Base-by-base conservation (phyloP, 1,284 basidiomycete species). In the Amylostereum chailletii region DNA sequence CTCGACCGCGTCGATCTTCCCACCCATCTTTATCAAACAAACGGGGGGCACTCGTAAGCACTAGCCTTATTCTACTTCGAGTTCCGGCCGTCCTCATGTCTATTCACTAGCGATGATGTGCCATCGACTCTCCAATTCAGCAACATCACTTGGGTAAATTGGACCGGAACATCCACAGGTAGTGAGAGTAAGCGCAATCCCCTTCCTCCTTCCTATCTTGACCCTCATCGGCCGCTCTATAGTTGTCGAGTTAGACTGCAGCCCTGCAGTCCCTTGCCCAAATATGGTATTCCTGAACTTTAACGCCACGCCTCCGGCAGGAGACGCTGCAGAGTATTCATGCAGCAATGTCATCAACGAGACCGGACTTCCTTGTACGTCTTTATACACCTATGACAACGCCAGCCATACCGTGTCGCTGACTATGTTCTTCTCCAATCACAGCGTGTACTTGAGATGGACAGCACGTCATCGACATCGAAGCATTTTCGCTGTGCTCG, bases 191-290 rank as follows among this genome's bases (percentile, higher is more conserved):
- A 51, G 72, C 60, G 33, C 29, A 19, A 19, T 19, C 19, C 19
- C 19, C 19, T 19, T 1, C 19, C 19, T 19, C 19, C 19, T 19
- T 19, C 19, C 19, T 19, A 19, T 19, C 19, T 19, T 19, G 19
- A 19, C 19, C 19, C 19, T 19, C 19, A 19, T 19, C 19, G 19
- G 19, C 19, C 19, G 19, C 45, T 30, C 47, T 8, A 30, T 50
- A 79, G 79, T 79, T 43, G 70, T 81, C 39, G 70, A 76, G 53
- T 62, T 81, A n/a, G 69, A 71, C 52, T 81, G 78, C 62, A 79
- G 75, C 54, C 55, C 72, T 3, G 74, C 71, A 5, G 76, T 66
- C 34, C 72, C 71, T 11, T 81, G 77, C 55, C 60, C 65, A 29
- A 62, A 72, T 51, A 67, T 80, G 34, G 53, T 58, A 0, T 80